A percentile compares a stretch with the other conserved stretches of the same genome.
phyloP scores from a whole-genome alignment of 1,284 basidiomycete species.

The Sporisorium reilianum region DNA sequence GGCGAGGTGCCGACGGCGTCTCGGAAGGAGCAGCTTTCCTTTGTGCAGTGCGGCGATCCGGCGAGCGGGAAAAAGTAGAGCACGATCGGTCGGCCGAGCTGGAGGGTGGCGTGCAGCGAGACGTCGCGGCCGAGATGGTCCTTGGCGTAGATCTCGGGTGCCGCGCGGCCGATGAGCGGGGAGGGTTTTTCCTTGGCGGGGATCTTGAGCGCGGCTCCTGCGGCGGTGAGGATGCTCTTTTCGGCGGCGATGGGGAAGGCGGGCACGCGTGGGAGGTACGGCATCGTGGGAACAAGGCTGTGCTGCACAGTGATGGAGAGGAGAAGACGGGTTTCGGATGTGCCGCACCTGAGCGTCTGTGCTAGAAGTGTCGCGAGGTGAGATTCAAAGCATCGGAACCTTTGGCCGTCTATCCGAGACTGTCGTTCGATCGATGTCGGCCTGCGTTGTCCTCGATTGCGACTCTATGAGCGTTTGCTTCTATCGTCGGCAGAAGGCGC shows the following conservation, averaged over 20 bases:
- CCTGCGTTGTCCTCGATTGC: no score
- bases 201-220: constrained; percentile 37
- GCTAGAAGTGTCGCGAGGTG: no score
- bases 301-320: no score
- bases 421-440: no score
- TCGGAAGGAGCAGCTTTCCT: constrained; percentile 57
- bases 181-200: constrained; percentile 47
- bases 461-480: no score
- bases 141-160: constrained; percentile 57
- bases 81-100: constrained; percentile 56
- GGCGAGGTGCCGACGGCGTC: constrained; percentile 57
- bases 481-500: no score
- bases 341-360: no score
- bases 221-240: constrained; percentile 42
- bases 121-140: constrained; percentile 54
- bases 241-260: constrained; percentile 58
- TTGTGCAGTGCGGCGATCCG: constrained; percentile 62
- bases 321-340: no score
- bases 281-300: no score
- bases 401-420: no score
- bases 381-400: no score
- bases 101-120: constrained; percentile 60
- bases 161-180: constrained; percentile 52
- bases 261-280: constrained; percentile 44
- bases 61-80: constrained; percentile 65